These are phyloP conservation scores for Schizosaccharomyces cryophilus DNA, from an alignment of 805 yeast genomes.

Conservation along the genomic window DNA sequence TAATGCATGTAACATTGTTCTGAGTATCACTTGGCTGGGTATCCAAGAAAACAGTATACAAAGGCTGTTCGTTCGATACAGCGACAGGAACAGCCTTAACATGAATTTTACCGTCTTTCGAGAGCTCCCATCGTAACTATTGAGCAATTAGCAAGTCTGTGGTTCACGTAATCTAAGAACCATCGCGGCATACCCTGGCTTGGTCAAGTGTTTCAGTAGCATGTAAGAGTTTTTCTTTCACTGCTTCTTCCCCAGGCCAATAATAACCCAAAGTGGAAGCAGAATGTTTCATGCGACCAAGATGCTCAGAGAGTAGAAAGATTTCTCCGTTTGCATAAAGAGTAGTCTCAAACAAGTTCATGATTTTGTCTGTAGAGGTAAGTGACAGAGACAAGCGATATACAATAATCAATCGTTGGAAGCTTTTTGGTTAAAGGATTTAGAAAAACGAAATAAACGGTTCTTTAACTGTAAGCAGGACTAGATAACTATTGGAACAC, in stretches of 20 bases:
- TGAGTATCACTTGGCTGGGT: background rate
- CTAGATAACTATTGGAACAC: too few species aligned
- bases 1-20: background rate
- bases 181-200: background rate
- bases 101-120: background rate
- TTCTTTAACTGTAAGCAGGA: too few species aligned
- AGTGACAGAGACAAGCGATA: too few species aligned
- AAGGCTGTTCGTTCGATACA: background rate
- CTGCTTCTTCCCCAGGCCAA: background rate
- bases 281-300: background rate
- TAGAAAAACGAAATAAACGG: too few species aligned
- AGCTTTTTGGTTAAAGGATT: too few species aligned
- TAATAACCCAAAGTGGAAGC: background rate
- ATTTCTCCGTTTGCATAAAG: background rate
- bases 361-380: background rate
- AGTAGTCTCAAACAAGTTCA: background rate
- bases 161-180: background rate
- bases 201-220: background rate
- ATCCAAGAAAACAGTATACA: background rate
- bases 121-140: background rate
- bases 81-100: background rate
- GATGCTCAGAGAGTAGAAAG: background rate
- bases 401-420: too few species aligned
- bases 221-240: background rate
- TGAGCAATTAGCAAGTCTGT: background rate